These are phyloP conservation scores for Lachnellula suecica DNA, from an alignment of 2,329 filamentous ascomycete species.

Conservation along the genomic window DNA sequence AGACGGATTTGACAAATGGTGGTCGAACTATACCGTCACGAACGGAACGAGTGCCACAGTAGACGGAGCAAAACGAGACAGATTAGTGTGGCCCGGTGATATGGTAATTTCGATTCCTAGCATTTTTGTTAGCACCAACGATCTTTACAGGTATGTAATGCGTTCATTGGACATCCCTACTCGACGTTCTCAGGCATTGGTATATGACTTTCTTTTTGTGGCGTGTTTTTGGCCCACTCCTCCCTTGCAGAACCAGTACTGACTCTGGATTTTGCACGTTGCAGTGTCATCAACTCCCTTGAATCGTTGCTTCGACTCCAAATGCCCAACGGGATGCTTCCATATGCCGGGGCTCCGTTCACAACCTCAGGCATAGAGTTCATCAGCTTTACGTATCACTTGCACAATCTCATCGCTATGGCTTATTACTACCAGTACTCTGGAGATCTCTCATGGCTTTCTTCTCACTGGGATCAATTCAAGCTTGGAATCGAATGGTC, in stretches of 20 bases:
- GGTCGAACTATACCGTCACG: slow-evolving; percentile 32
- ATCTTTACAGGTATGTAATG: too few relatives aligned
- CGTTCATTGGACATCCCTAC: too few relatives aligned
- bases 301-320: slow-evolving; percentile 42
- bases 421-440: slow-evolving; percentile 57
- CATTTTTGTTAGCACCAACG: slow-evolving; percentile 52
- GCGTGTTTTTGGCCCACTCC: too few relatives aligned
- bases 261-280: too few relatives aligned
- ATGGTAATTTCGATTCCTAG: slow-evolving; percentile 55
- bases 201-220: too few relatives aligned
- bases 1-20: slow-evolving; percentile 39
- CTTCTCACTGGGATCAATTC: slow-evolving; percentile 47
- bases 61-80: slow-evolving; percentile 59
- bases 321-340: slow-evolving; percentile 40
- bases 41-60: slow-evolving; percentile 34
- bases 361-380: slow-evolving; percentile 33
- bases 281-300: slow-evolving; percentile 46
- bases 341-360: slow-evolving; percentile 49
- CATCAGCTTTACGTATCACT: slow-evolving; percentile 57
- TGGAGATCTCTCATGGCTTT: slow-evolving; percentile 48
- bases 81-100: slow-evolving; percentile 61
- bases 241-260: too few relatives aligned
- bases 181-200: too few relatives aligned
- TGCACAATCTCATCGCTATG: slow-evolving; percentile 56
- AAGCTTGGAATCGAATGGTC: slow-evolving; percentile 43